Conservation (phyloP, 306 rosid genomes). For the Cicer arietinum region DNA sequence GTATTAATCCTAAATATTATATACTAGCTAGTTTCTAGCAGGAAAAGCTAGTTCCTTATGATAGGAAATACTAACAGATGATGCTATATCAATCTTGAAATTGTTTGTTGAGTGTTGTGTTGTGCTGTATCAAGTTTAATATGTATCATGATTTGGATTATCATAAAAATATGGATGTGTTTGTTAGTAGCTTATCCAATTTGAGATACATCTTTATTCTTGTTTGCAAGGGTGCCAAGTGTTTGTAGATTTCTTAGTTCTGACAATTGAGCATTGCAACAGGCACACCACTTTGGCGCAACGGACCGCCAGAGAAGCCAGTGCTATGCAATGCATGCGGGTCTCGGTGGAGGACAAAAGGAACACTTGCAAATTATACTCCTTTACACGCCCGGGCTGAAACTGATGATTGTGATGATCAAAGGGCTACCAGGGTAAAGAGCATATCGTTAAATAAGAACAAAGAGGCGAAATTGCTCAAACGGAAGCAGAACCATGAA, state of each 20-base stretch:
- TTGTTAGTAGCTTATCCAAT: constrained; percentile 32
- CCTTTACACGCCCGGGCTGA: constrained; percentile 96
- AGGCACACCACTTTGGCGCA: constrained; percentile 99
- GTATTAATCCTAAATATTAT: constrained; percentile 19
- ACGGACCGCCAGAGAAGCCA: constrained; percentile 98
- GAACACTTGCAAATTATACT: constrained; percentile 94
- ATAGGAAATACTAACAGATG: no score
- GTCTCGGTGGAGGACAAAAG: constrained; percentile 99
- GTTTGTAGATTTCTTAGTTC: constrained; percentile 31
- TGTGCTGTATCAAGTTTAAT: constrained; percentile 17
- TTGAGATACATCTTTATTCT: constrained; percentile 22
- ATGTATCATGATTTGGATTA: constrained; percentile 37
- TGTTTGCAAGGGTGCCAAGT: constrained; percentile 33
- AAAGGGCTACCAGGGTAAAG: constrained; percentile 70
- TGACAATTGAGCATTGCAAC: constrained; percentile 56
- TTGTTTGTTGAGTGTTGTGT: constrained; percentile 26
- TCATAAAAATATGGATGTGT: constrained; percentile 31
- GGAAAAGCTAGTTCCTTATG: no score
- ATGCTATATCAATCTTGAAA: no score
- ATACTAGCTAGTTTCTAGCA: background rate
- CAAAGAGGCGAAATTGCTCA: constrained; percentile 75
- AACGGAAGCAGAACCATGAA: constrained; percentile 70
- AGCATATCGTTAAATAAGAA: constrained; percentile 70
- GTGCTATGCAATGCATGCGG: constrained; percentile 99
- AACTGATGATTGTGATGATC: constrained; percentile 82